Evolutionary conservation across 2,329 filamentous ascomycete species (phyloP), one percentile per base, ranked within the genome.

Genomic region (Aureobasidium musti): DNA sequence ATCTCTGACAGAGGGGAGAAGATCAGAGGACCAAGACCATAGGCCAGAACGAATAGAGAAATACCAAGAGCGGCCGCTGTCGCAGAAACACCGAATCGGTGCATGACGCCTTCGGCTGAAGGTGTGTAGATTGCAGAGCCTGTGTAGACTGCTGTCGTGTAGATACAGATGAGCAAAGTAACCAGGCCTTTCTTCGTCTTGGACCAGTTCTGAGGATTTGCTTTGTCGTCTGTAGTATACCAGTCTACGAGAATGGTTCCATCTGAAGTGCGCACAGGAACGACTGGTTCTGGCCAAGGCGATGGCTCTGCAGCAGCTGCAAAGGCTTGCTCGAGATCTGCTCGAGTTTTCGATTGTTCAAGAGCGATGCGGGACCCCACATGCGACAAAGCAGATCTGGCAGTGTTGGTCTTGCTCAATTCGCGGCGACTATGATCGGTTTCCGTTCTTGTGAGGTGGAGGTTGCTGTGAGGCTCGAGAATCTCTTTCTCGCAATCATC

Each of bases 1-100:
- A 91, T 85, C 76, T 91, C 89, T 57, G 82, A 84, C 49, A 91
- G 76, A 0, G 89, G 89, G 0, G 86, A 86, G 77, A 86, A 90
- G 28, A 91, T 68, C 30, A 91, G 76, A 0, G 88, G 88, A 0
- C 88, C 88, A n/a, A 69, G 37, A 37, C 68, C 68, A 49, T 73
- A 87, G 1, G 85, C 87, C 0, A 88, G 77, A 1, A 89, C 86
- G 72, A 88, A 89, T 67, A 89, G 81, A 0, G 86, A 82, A 5
- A 89, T 79, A 0, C 86, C 86, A 0, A 89, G 78, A 0, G 83
- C 82, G 2, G 85, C 84, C 11, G 82, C 79, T 11, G 83, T 77
- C 35, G 80, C 74, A 26, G 79, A 79, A 47, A 89, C 82, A 35
- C 80, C 79, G 69, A 88, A 89, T 21, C 79, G 77, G 10, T 76